Evolutionary conservation across 306 rosid species (phyloP).

Genomic region (Glycyrrhiza uralensis): DNA sequence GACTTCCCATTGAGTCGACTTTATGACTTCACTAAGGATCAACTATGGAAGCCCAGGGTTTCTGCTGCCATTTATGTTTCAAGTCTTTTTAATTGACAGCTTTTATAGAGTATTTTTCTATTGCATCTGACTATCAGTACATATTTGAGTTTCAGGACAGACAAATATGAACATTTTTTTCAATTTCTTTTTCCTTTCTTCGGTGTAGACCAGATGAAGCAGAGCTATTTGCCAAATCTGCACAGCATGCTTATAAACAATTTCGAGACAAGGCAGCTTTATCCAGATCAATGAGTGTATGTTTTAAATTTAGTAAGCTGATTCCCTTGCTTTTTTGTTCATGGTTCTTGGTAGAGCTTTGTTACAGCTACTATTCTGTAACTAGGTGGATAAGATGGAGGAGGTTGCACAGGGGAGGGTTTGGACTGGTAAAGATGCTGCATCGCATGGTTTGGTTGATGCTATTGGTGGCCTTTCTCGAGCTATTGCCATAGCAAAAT

Average conservation of each 20-base stretch:
- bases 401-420: slow-evolving; percentile 93
- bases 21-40: neutral
- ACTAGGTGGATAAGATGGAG: slow-evolving; percentile 84
- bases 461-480: slow-evolving; percentile 92
- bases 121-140: neutral
- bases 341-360: slow-evolving; percentile 6
- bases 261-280: slow-evolving; percentile 90
- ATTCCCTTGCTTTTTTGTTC: neutral
- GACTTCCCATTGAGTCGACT: no score
- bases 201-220: slow-evolving; percentile 82
- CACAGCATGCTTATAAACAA: slow-evolving; percentile 68
- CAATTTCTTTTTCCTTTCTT: neutral
- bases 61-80: neutral
- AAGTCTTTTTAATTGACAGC: neutral
- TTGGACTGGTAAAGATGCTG: slow-evolving; percentile 90
- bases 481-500: slow-evolving; percentile 88
- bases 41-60: neutral
- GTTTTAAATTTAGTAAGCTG: slow-evolving; percentile 17
- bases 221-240: slow-evolving; percentile 76
- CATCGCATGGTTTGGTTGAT: slow-evolving; percentile 76
- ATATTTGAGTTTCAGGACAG: neutral
- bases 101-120: neutral
- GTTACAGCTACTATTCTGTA: slow-evolving; percentile 13
- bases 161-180: neutral
- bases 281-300: slow-evolving; percentile 87